phyloP scores from a whole-genome alignment of 129 eudicot species.

The Lonicera japonica region DNA sequence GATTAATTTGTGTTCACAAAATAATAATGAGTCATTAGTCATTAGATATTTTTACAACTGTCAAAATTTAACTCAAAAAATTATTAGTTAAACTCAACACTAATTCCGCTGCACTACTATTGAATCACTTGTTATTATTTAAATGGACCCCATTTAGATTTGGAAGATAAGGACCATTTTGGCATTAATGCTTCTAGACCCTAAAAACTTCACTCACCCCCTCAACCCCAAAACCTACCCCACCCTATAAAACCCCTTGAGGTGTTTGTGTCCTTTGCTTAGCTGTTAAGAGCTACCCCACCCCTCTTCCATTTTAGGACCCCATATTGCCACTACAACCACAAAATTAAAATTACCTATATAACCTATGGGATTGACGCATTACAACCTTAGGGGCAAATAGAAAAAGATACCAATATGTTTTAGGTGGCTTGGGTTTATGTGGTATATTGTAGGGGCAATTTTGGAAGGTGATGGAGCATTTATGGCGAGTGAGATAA shows the following conservation, averaged over 20 bases:
- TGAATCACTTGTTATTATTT: no score
- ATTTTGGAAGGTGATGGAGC: neutral
- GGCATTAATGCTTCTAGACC: slow-evolving; percentile 15
- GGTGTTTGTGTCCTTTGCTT: neutral
- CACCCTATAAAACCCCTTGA: neutral
- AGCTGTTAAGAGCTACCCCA: slow-evolving; percentile 12
- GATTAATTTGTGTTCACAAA: no score
- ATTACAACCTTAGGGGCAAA: no score
- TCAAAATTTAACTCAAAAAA: no score
- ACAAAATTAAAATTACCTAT: neutral
- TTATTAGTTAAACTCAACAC: no score
- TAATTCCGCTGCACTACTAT: no score
- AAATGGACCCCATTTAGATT: slow-evolving; percentile 13
- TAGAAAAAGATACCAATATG: no score
- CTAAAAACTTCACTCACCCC: slow-evolving; percentile 13
- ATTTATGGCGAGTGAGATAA: neutral
- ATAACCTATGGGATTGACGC: neutral
- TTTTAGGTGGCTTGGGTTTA: neutral
- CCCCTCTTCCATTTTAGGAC: neutral
- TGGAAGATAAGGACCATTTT: slow-evolving; percentile 23
- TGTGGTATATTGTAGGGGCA: neutral
- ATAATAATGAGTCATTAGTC: no score
- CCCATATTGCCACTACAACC: neutral
- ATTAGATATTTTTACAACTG: no score
- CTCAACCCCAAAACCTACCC: slow-evolving; percentile 10